Evolutionary conservation across 2,329 filamentous ascomycete genomes (phyloP), one percentile per base, ranked within the genome.

Genomic region (Lecanoromycetidae sp.): DNA sequence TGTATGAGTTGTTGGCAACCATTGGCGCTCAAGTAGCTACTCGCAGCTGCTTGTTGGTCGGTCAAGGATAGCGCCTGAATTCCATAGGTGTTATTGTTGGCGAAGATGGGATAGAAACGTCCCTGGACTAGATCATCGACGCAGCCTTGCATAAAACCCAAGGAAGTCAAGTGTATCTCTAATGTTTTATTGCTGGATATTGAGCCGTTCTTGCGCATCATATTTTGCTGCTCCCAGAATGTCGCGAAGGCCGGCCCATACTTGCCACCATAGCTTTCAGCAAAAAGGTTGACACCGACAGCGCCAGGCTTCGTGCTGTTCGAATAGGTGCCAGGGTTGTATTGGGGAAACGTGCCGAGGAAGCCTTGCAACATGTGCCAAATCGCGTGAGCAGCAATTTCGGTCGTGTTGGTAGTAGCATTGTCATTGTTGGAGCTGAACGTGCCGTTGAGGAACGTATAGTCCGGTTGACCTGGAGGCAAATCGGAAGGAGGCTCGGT

Each of bases 141-240:
- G 53, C 80, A 76, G 10, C 81, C 82, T 59, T 87, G 84, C 49
- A 85, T 67, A 49, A 87, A 82, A 19, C 82, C 81, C 0, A 87
- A 62, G 0, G 80, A 76, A 12, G 66, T 67, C 7, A 87, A 66
- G 45, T 74, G 71, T 40, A 84, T 75, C 25, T 76, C 71, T 9
- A 81, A 62, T 2, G 75, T 79, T 29, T 63, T 67, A 50, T 72
- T 72, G 15, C 58, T 61, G 7, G 71, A 60, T 1, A 76, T 49
- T 1, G 68, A 61, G 3, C 77, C 74, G 46, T 69, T 72, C n/a
- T 61, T 57, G 12, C 74, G 71, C 44, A 67, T 67, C 15, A 66
- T 59, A 54, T 86, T 87, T 62, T 86, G 79, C 47, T 74, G 60
- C 56, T 81, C 71, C 49, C 74, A 74, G 53, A 68, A 67, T 3